Evolutionary conservation across 805 yeast species (phyloP), one percentile per base, ranked within the genome.

Genomic region (Wickerhamiella sergipiensis): DNA sequence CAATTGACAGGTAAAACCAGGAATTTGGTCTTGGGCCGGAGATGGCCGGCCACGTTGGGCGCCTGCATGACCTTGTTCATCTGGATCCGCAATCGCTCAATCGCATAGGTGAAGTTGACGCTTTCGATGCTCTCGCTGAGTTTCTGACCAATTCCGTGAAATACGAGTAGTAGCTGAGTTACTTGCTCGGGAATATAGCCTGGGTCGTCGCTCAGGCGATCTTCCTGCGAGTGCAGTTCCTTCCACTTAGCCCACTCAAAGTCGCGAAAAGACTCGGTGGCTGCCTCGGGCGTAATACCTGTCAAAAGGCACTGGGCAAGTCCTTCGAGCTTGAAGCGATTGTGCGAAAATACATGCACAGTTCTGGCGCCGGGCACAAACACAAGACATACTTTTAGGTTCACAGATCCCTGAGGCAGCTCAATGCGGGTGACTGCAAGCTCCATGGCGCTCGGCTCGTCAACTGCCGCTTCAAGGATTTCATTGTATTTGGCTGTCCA

Each of bases 71-170:
- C 61, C 10, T 62, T 59, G 9, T 60, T 56, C 23, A 70, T 60
- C 24, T 57, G 54, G 1, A 64, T 64, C 17, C 73, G 63, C 50
- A 70, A 64, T 40, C 61, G 59, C 56, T 68, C 71, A 49, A 70
- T 66, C 15, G 72, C 88, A 64, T 88, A 95, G 4, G 90, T 80
- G 68, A 90, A 92, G 62, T 87, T 86, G 43, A 88, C 81, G 36
- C 83, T 79, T 55, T 87, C 88, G 58, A 83, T 85, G 59, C 78
- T 79, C 44, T 80, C 76, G 3, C 95, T 92, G 50, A 92, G 70
- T 38, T 83, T 78, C 64, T 90, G 98, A 1, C 98, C 98, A 55
- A 92, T 85, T 0, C 98, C 97, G 65, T 90, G 98, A 45, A 90
- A 77, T 56, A 95, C 90, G 12, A 90, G 69, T 1, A 89, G 77